Evolutionary conservation across 352 stramenopile genomes (phyloP).

Genomic region (Globisporangium irregulare): DNA sequence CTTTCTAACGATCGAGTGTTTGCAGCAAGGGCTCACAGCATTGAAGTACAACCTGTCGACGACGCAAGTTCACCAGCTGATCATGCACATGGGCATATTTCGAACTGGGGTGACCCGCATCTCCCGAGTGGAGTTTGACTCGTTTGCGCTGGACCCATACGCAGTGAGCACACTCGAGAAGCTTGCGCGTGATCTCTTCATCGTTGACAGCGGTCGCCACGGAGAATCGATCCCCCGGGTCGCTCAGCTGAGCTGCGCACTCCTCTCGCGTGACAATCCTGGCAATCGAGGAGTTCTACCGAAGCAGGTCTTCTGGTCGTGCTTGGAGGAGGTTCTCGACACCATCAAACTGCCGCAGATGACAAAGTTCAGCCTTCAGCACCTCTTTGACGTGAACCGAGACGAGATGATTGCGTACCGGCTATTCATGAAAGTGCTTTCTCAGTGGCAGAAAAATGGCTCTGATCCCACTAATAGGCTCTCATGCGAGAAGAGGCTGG

Average conservation of each 20-base stretch:
- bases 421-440: constrained; percentile 72
- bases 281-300: constrained; percentile 27
- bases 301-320: constrained; percentile 24
- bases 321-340: constrained; percentile 34
- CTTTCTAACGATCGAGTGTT: constrained; percentile 36
- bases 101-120: constrained; percentile 31
- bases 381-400: constrained; percentile 72
- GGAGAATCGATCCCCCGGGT: constrained; percentile 33
- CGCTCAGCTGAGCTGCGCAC: constrained; percentile 42
- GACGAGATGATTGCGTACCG: constrained; percentile 61
- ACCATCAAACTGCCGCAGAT: constrained; percentile 19
- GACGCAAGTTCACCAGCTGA: constrained; percentile 35
- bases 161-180: constrained; percentile 28
- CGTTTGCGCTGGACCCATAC: constrained; percentile 66
- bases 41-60: constrained; percentile 40
- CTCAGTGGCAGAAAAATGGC: constrained; percentile 36
- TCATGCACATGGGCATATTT: constrained; percentile 43
- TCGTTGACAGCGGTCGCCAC: constrained; percentile 11
- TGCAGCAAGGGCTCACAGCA: constrained; percentile 37
- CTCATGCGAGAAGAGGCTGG: not conserved
- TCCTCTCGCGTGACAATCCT: constrained; percentile 36
- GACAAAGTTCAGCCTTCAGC: constrained; percentile 41
- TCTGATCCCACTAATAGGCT: not conserved
- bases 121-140: constrained; percentile 78
- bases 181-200: constrained; percentile 35